Evolutionary conservation across 805 yeast genomes (phyloP).

Genomic region (Brettanomyces custersianus): DNA sequence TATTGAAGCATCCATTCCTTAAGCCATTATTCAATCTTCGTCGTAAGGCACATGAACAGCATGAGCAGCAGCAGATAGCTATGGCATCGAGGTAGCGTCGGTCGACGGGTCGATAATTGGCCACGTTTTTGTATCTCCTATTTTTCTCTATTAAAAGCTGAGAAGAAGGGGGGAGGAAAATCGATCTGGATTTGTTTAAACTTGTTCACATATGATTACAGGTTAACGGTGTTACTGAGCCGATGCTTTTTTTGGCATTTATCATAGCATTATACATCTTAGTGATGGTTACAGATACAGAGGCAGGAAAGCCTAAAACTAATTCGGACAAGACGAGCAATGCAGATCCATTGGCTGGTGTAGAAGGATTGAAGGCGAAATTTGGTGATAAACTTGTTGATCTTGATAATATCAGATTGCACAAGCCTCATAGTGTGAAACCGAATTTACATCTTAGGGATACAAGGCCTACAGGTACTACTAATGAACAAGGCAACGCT

Average conservation of each 20-base stretch:
- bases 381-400: conserved; percentile 11
- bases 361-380: conserved; percentile 7
- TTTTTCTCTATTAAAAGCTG: no score
- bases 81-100: no score
- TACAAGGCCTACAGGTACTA: not conserved
- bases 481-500: not conserved
- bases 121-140: no score
- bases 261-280: not conserved
- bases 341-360: conserved; percentile 3
- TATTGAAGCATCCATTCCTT: conserved; percentile 43
- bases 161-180: no score
- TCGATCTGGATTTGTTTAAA: no score
- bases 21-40: conserved; percentile 1
- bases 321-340: not conserved
- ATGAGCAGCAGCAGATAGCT: not conserved
- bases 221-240: no score
- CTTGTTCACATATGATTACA: no score
- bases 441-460: not conserved
- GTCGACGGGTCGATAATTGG: no score
- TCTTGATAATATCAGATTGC: conserved; percentile 8
- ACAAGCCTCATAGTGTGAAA: conserved; percentile 6
- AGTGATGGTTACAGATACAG: not conserved
- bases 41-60: not conserved
- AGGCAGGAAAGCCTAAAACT: not conserved
- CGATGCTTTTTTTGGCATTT: conserved; percentile 1